Base-by-base conservation (phyloP, 2,329 filamentous ascomycete species). In the Trichoderma sp. region DNA sequence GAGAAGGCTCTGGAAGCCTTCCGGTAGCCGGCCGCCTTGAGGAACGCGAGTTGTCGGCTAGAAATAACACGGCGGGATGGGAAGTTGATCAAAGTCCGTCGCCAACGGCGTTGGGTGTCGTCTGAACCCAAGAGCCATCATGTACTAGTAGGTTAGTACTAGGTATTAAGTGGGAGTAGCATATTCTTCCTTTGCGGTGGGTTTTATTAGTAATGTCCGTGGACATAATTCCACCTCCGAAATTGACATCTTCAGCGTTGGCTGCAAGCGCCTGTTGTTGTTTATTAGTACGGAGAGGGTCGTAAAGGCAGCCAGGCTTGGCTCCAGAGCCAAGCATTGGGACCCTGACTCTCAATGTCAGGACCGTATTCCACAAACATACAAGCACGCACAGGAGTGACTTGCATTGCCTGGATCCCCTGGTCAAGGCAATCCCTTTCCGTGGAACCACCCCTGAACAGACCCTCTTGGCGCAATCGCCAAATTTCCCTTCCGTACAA, bases 381-480 rank as follows among this genome's bases (percentile, higher is more conserved):
- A 34, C 57, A 59, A 34, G 57, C 57, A 59, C 30, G 30, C 53
- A 64, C 26, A 71, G 13, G 57, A 68, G 30, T 65, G 62, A 65
- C 68, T 68, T 71, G 70, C 63, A 68, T 68, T 71, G 63, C 32
- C 28, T 26, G 32, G 32, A 62, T 43, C 17, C 69, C 69, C 69
- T 67, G 62, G 63, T 50, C 63, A 30, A 55, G 20, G 55, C 36
- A 58, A 63, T 68, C 59, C 57, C 63, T 53, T 68, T 55, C 55
- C 70, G 70, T 71, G 70, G 63, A 58, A 68, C 64, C 34, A 55
- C 69, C 70, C 64, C 64, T 71, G 70, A 68, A 66, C 3, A 26
- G 70, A 63, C 64, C 70, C 63, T 68, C 70, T 71, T 71, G 70
- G 70, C 70, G 57, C 53, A 50, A 71, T 71, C 64, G 70, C 65